These are phyloP conservation scores for Syzygium syzygioides DNA, from an alignment of 441 rosid species.

Conservation along the genomic window DNA sequence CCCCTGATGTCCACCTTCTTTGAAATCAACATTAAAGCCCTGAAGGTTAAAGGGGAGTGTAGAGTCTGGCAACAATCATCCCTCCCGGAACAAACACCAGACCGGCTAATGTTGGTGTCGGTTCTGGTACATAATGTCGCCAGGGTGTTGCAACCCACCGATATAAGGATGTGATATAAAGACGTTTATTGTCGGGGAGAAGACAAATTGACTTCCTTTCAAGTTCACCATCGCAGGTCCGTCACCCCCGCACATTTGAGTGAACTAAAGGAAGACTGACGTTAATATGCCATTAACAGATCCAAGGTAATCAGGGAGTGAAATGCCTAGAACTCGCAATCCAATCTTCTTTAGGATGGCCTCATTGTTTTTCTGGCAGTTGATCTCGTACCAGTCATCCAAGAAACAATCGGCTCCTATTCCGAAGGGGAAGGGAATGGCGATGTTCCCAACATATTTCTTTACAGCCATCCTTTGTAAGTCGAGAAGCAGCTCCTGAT, in stretches of 20 bases:
- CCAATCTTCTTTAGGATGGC: not conserved
- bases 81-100: not conserved
- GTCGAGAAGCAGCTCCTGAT: not conserved
- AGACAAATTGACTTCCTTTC: not conserved
- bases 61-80: not conserved
- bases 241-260: not conserved
- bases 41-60: not conserved
- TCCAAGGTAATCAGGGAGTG: not conserved
- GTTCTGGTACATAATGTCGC: not conserved
- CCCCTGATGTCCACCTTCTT: too few species aligned
- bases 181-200: rapidly evolving
- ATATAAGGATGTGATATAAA: not conserved
- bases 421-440: not conserved
- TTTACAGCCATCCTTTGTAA: too few species aligned
- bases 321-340: not conserved
- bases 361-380: not conserved
- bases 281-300: not conserved
- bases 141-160: not conserved
- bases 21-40: too few species aligned
- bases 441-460: not conserved
- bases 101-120: not conserved
- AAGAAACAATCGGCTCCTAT: not conserved
- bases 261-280: rapidly evolving
- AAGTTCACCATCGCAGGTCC: rapidly evolving
- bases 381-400: rapidly evolving